Percentiles rank a stretch among this genome's conserved stretches.
phyloP scores from a whole-genome alignment of 345 rosid species.

The Aurinia saxatilis region DNA sequence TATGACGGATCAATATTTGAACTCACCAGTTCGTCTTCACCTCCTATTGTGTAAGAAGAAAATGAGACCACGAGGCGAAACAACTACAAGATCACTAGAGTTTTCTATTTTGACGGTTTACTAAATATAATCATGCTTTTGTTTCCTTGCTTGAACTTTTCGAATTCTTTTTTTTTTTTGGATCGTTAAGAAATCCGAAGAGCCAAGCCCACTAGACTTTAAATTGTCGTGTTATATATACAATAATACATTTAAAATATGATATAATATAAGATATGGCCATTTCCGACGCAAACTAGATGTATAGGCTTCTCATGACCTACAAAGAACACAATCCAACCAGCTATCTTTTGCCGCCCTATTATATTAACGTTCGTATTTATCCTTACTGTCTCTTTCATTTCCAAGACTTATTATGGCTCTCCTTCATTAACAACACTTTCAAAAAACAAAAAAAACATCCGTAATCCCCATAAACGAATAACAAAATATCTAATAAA shows the following conservation, averaged over 20 bases:
- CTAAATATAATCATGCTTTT: conserved; percentile 13
- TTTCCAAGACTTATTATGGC: conserved; percentile 25
- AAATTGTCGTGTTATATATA: conserved; percentile 23
- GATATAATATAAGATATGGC: conserved; percentile 8
- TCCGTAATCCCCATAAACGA: conserved; percentile 13
- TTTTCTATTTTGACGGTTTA: conserved; percentile 25
- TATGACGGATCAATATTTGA: no score
- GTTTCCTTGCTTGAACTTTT: conserved; percentile 16
- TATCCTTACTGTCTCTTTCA: conserved; percentile 31
- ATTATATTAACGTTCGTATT: conserved; percentile 20
- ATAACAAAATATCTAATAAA: background rate
- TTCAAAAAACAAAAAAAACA: conserved; percentile 5
- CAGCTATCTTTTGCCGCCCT: conserved; percentile 36
- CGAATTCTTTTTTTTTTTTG: background rate
- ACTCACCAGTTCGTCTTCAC: no score
- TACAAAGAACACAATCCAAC: conserved; percentile 33
- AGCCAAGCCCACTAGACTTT: conserved; percentile 17
- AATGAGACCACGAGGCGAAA: conserved; percentile 8
- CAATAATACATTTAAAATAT: background rate
- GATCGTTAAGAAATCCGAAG: conserved; percentile 28
- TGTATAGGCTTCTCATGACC: conserved; percentile 25
- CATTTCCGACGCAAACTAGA: conserved; percentile 31
- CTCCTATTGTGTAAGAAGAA: background rate
- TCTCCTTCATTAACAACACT: conserved; percentile 7
- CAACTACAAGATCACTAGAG: conserved; percentile 14